Conservation (phyloP, 768 basidiomycete species). For the Rhodosporidiobolus sp. region DNA sequence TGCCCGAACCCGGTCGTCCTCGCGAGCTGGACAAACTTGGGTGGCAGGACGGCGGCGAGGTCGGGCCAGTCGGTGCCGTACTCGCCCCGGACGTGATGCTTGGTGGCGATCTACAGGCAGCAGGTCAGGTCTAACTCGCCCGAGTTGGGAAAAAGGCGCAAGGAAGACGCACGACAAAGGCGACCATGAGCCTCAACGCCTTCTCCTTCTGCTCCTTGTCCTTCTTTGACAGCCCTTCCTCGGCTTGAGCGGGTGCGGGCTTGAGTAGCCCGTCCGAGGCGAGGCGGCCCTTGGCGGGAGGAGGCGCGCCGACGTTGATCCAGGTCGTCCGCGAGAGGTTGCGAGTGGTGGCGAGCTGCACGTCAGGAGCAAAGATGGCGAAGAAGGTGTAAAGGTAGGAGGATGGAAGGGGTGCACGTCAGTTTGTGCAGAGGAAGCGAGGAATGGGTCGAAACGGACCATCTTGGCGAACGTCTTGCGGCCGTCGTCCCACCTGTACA, state of each 20-base stretch:
- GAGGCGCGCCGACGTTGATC: constrained; percentile 33
- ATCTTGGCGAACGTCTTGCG: constrained; percentile 26
- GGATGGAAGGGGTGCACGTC: background rate
- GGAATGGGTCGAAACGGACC: background rate
- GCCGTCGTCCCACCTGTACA: constrained; percentile 30
- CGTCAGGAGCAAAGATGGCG: too few relatives aligned
- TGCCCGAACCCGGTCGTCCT: constrained; percentile 7
- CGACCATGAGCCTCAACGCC: constrained; percentile 36
- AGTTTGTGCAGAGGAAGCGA: background rate
- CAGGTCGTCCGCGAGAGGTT: constrained; percentile 25
- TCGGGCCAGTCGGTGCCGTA: constrained; percentile 38
- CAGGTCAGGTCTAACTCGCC: too few relatives aligned
- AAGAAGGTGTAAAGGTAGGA: too few relatives aligned
- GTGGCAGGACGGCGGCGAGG: constrained; percentile 16
- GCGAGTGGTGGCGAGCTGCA: constrained; percentile 21
- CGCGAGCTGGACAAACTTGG: constrained; percentile 1
- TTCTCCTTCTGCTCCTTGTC: constrained; percentile 39
- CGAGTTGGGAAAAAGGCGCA: background rate
- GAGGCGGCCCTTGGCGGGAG: constrained; percentile 4
- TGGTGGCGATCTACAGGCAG: constrained; percentile 15
- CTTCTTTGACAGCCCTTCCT: constrained; percentile 3
- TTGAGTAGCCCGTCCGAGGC: background rate
- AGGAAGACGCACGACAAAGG: constrained; percentile 28
- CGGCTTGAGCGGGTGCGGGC: background rate
- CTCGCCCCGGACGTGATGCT: constrained; percentile 42